Conservation (phyloP, 2,329 filamentous ascomycete species). For the Magnaporthales sp. region DNA sequence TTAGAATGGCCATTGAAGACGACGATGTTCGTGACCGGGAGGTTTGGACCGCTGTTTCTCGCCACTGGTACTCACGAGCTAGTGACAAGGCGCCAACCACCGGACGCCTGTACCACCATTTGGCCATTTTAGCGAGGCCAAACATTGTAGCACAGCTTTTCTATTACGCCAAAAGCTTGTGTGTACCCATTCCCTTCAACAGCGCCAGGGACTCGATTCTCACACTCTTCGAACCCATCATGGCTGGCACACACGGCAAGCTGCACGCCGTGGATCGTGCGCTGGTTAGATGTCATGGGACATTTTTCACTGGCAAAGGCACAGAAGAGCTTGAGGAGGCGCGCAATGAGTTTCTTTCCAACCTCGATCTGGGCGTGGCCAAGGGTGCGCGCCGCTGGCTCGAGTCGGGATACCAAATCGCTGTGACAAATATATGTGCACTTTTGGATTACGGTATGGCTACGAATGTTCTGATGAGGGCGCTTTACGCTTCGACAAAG, state of each 20-base stretch:
- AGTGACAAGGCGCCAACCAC: slow-evolving; percentile 67
- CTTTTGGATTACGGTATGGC: slow-evolving; percentile 44
- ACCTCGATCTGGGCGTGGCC: slow-evolving; percentile 50
- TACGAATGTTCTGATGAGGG: slow-evolving; percentile 35
- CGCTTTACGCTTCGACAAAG: slow-evolving; percentile 17
- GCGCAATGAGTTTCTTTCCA: slow-evolving; percentile 37
- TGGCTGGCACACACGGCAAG: slow-evolving; percentile 19
- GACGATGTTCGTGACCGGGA: slow-evolving; percentile 67
- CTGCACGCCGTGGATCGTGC: slow-evolving; percentile 42
- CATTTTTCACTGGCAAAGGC: slow-evolving; percentile 48
- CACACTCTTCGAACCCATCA: slow-evolving; percentile 56
- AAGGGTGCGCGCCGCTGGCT: slow-evolving; percentile 42
- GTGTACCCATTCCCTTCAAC: slow-evolving; percentile 56
- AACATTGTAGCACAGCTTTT: slow-evolving; percentile 64
- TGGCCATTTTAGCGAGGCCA: slow-evolving; percentile 69
- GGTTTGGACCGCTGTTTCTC: slow-evolving; percentile 70
- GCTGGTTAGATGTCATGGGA: slow-evolving; percentile 56
- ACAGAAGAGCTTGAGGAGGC: slow-evolving; percentile 36
- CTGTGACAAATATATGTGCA: slow-evolving; percentile 43
- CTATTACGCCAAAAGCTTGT: slow-evolving; percentile 63
- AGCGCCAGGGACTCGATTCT: slow-evolving; percentile 63
- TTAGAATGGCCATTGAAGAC: slow-evolving; percentile 83
- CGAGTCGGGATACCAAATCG: slow-evolving; percentile 45
- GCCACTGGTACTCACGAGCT: slow-evolving; percentile 78
- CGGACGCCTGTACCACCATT: slow-evolving; percentile 78